phyloP scores from a whole-genome alignment of 257 asterid species.

The Fraxinus cuspidata region DNA sequence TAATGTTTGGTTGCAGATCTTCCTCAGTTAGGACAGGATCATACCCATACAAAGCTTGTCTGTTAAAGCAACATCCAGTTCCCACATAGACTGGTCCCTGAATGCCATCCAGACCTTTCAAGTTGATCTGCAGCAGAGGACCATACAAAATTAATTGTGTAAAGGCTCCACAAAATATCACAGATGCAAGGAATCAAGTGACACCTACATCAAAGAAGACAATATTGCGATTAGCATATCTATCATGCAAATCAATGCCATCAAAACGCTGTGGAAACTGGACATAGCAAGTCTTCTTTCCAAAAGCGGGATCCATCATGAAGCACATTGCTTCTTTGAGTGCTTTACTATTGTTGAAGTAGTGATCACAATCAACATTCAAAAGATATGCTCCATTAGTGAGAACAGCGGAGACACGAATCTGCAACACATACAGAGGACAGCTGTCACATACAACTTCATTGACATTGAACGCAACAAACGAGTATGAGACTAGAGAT shows the following conservation, averaged over 20 bases:
- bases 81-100: constrained; percentile 68
- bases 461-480: too few species aligned
- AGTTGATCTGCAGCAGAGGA: constrained; percentile 44
- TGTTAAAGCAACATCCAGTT: constrained; percentile 57
- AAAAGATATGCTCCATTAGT: constrained; percentile 46
- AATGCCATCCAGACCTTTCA: constrained; percentile 61
- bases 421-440: constrained; percentile 23
- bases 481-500: too few species aligned
- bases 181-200: background rate
- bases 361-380: constrained; percentile 51
- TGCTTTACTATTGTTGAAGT: constrained; percentile 46
- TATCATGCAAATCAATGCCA: constrained; percentile 75
- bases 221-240: constrained; percentile 72
- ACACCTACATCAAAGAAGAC: constrained; percentile 50
- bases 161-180: background rate
- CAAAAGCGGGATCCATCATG: constrained; percentile 46
- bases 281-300: constrained; percentile 46
- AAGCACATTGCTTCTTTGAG: constrained; percentile 50
- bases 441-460: background rate
- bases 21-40: constrained; percentile 61
- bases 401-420: constrained; percentile 49
- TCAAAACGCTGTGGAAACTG: constrained; percentile 64
- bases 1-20: constrained; percentile 61
- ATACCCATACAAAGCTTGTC: constrained; percentile 56
- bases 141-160: constrained; percentile 1